A percentile compares a stretch with the other conserved stretches of the same genome.
Evolutionary conservation across 2,329 filamentous ascomycete species (phyloP).

Genomic region (Penicillium sp.): DNA sequence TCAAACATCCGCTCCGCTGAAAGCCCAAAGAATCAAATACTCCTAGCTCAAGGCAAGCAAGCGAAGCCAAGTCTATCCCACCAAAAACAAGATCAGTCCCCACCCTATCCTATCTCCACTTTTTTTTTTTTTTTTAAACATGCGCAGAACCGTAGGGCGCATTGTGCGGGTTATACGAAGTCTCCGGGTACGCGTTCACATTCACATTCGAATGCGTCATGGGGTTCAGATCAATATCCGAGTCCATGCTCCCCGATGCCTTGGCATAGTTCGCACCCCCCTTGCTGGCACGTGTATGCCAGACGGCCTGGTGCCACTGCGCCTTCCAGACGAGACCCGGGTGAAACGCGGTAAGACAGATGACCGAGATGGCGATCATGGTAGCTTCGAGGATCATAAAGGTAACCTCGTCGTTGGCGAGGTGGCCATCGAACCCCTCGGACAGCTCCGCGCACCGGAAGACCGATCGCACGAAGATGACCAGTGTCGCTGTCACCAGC

Average conservation of each 20-base stretch:
- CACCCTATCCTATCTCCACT: too few species aligned
- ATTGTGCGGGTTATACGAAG: background rate
- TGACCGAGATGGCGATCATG: conserved; percentile 56
- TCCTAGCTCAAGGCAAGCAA: too few species aligned
- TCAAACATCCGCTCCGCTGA: too few species aligned
- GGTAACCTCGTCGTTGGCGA: conserved; percentile 56
- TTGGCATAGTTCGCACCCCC: background rate
- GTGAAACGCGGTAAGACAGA: conserved; percentile 54
- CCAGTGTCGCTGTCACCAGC: conserved; percentile 48
- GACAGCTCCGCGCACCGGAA: conserved; percentile 58
- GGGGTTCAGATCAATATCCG: background rate
- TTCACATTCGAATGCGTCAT: too few species aligned
- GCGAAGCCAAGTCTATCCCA: too few species aligned
- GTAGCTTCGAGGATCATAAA: conserved; percentile 61
- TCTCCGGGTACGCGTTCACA: background rate
- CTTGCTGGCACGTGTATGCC: conserved; percentile 13
- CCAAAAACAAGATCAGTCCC: too few species aligned
- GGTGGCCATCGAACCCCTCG: conserved; percentile 51
- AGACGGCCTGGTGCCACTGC: conserved; percentile 19
- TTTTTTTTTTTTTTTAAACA: too few species aligned
- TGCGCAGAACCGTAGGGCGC: too few species aligned
- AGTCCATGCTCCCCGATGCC: background rate
- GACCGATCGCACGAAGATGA: conserved; percentile 54
- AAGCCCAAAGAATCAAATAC: too few species aligned
- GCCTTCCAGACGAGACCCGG: conserved; percentile 39